Conservation (phyloP, 2,329 filamentous ascomycete genomes). For the Fusarium lateritium region DNA sequence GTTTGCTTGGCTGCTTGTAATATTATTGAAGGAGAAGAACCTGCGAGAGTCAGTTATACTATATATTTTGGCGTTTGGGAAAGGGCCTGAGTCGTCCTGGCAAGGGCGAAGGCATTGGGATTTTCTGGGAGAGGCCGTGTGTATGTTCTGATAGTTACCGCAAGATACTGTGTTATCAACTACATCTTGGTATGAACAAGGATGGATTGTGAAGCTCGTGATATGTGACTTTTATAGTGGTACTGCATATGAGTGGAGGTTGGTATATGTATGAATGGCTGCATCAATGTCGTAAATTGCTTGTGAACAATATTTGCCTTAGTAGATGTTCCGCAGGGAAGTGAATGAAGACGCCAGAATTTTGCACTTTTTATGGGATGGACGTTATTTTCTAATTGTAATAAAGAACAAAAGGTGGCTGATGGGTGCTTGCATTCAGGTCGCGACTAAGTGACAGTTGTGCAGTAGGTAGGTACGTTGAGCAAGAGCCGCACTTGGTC, state of each 20-base stretch:
- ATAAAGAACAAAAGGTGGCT: no score
- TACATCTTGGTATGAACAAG: constrained; percentile 5
- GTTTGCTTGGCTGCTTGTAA: constrained; percentile 41
- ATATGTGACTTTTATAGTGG: constrained; percentile 15
- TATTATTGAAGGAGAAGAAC: constrained; percentile 28
- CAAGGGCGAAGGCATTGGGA: constrained; percentile 26
- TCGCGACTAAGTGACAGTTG: background rate
- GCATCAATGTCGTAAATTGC: background rate
- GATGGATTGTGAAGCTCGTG: background rate
- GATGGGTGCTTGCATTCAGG: background rate
- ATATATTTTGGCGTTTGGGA: constrained; percentile 42
- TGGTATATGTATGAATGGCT: background rate
- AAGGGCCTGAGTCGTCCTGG: constrained; percentile 30
- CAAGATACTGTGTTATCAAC: constrained; percentile 11
- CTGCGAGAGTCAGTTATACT: constrained; percentile 33
- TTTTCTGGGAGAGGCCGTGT: constrained; percentile 17
- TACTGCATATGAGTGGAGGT: constrained; percentile 13
- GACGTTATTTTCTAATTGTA: no score
- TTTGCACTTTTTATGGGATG: no score
- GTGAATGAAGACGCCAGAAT: no score
- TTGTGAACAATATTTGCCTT: no score
- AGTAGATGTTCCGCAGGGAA: no score
- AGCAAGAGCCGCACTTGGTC: constrained; percentile 31
- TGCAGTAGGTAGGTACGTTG: background rate
- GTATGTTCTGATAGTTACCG: constrained; percentile 24